Base-by-base conservation (phyloP, 2,329 filamentous ascomycete genomes). In the Fusarium pininemorale region DNA sequence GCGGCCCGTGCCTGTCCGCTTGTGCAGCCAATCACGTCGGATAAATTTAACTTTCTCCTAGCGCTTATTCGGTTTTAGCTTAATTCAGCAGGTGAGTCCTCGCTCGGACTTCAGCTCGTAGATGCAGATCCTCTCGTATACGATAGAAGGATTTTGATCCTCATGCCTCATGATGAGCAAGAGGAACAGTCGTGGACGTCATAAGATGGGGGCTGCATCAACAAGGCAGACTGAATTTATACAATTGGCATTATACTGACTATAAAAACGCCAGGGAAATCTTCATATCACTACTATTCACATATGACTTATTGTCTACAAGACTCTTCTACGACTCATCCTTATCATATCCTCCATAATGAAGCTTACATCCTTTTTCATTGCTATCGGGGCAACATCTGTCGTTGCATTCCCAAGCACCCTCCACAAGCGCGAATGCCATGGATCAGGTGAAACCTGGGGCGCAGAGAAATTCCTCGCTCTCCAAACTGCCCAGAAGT, bases 321-420 rank as follows among this genome's bases (percentile, higher is more conserved):
- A 30, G 2, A 30, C 8, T 30, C 1, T 22, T 48, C 14, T 30
- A 6, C 26, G 11, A 16, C 20, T 9, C 6, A 16, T 22, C 14
- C 3, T 8, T 30, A 2, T 1, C 4, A 2, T 8, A 48, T 30
- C 14, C n/a, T 4, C 14, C 1, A n/a, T 7, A 3, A 48, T 48
- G 26, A 48, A 30, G 14, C 4, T 22, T 8, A 22, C 20, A n/a
- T 30, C 26, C 0, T 16, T 48, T 30, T 5, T 30, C 20, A 48
- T 30, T 16, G 20, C 45, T 12, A 30, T 16, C 4, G 26, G 14
- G 3, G 45, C 14, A 48, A 12, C 26, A 30, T 48, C 20, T 2
- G 20, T 10, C 3, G 6, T 8, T n/a, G 20, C 45, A 16, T 16
- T 30, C 4, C 45, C 45, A n/a, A 8, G 26, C 20, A 8, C 26